Evolutionary conservation across 129 eudicot species (phyloP).

Genomic region (Flaveria brownii): DNA sequence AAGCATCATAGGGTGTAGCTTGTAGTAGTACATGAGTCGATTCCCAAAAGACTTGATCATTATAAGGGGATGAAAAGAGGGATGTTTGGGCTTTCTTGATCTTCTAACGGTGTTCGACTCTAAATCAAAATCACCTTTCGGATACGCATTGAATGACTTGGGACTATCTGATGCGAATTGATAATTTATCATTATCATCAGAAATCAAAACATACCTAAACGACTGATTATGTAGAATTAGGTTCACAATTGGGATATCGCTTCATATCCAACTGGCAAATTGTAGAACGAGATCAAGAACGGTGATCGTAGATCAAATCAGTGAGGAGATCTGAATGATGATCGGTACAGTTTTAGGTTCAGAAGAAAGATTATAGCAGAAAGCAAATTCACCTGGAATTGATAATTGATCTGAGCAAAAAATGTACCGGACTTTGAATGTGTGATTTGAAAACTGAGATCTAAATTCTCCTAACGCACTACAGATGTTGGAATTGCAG

Average conservation of each 20-base stretch:
- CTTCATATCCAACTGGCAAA: constrained; percentile 9
- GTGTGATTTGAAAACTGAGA: constrained; percentile 9
- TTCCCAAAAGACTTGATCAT: constrained; percentile 61
- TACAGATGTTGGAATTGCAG: not conserved
- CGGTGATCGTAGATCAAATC: not conserved
- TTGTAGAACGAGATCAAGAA: not conserved
- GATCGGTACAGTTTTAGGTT: not conserved
- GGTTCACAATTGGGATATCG: constrained; percentile 19
- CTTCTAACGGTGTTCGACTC: constrained; percentile 66
- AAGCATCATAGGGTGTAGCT: constrained; percentile 64
- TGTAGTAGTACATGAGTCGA: constrained; percentile 54
- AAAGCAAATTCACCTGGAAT: not conserved
- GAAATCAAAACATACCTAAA: constrained; percentile 36
- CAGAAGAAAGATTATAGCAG: not conserved
- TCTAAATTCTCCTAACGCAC: constrained; percentile 1
- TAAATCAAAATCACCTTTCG: constrained; percentile 61
- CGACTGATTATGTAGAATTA: not conserved
- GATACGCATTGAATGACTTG: constrained; percentile 79
- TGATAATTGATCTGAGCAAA: constrained; percentile 9
- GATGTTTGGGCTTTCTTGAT: constrained; percentile 53
- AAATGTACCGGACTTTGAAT: not conserved
- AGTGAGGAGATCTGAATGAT: not conserved
- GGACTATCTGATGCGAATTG: constrained; percentile 69
- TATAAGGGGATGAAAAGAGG: constrained; percentile 43
- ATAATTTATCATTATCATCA: constrained; percentile 58